Base-by-base conservation (phyloP, 768 basidiomycete species). In the Naganishia kalamii region DNA sequence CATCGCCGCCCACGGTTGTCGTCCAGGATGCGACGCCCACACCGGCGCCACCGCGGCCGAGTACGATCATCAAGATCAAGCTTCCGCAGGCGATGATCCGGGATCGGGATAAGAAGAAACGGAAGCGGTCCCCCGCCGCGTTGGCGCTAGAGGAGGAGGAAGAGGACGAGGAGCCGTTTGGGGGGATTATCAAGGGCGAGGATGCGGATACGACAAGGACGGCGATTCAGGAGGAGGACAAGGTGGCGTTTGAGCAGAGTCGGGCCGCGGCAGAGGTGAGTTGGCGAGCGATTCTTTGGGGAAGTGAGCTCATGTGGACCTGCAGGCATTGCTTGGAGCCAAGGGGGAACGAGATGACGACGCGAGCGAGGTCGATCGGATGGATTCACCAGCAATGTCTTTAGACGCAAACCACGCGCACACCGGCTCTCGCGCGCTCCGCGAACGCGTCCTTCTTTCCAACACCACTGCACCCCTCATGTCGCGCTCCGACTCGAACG, bases 121-220 rank as follows among this genome's bases (percentile, higher is more conserved):
- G 46, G 4, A 50, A 51, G 35, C 49, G 63, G 19, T 35, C 37
- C 4, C 25, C 51, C 19, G 29, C 21, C 29, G 48, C 48, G 30
- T n/a, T 85, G 73, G 86, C 85, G 43, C 82, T 83, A 19, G 87
- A 89, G 32, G 78, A 77, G 17, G 72, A 76, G 17, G 76, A 74
- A 25, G 69, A 66, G 10, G 74, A 72, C 48, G 74, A 77, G 46
- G 70, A 76, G n/a, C 81, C 92, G 54, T 97, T 93, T 72, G 92
- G 96, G 50, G 92, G 92, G 23, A 82, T 94, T 43, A 81, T 98
- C 37, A 78, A 77, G 15, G 77, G 81, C 1, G 81, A 81, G 19
- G 88, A 94, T 62, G 84, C 90, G 37, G 90, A 91, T 73, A 86
- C 83, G 47, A 79, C 81, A 23, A 86, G 85, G 73, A 91, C 92